phyloP scores from a whole-genome alignment of 306 rosid genomes.

The Herpetospermum pedunculosum region DNA sequence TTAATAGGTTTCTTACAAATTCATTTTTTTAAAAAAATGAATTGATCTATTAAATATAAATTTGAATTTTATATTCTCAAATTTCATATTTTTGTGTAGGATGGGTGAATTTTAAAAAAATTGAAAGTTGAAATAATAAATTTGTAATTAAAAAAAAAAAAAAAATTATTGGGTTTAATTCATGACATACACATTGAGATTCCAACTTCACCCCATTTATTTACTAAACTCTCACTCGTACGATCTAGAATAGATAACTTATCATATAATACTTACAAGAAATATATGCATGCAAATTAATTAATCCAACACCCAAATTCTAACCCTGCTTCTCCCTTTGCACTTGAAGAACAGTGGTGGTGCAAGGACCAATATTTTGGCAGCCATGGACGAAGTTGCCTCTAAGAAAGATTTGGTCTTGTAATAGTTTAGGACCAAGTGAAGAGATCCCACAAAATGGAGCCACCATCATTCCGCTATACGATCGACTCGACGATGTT shows the following conservation, averaged over 20 bases:
- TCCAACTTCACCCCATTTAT: not conserved
- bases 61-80: no score
- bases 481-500: not conserved
- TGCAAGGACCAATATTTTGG: not conserved
- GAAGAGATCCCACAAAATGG: conserved; percentile 13
- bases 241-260: not conserved
- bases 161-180: not conserved
- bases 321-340: not conserved
- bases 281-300: not conserved
- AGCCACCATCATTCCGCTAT: not conserved
- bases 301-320: not conserved
- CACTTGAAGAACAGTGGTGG: not conserved
- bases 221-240: not conserved
- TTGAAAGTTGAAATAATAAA: no score
- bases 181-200: not conserved
- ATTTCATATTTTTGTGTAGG: no score
- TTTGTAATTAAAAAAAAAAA: not conserved
- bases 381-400: not conserved
- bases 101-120: no score
- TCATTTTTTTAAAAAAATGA: no score
- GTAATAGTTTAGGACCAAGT: not conserved
- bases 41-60: no score
- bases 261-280: not conserved
- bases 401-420: not conserved
- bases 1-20: no score